Conservation (phyloP, 495 filamentous ascomycete species). For the Apiosordaria backusii region DNA sequence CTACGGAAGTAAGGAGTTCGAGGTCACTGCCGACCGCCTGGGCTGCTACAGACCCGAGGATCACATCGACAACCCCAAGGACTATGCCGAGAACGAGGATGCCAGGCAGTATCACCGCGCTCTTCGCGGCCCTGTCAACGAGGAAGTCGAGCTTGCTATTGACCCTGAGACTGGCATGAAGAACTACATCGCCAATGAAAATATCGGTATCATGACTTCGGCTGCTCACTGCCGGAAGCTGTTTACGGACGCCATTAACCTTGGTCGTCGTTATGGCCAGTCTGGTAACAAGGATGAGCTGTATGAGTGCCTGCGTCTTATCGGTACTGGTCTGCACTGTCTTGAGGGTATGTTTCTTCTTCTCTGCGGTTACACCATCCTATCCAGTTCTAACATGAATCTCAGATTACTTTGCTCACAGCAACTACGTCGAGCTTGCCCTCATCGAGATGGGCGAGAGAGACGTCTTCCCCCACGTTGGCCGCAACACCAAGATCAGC, state of each 20-base stretch:
- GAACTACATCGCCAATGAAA: constrained; percentile 85
- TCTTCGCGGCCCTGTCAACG: constrained; percentile 78
- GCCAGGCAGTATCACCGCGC: constrained; percentile 75
- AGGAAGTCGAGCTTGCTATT: constrained; percentile 70
- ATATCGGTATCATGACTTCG: constrained; percentile 67
- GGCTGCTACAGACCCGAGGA: constrained; percentile 87
- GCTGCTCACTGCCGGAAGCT: constrained; percentile 69
- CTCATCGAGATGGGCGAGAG: constrained; percentile 79
- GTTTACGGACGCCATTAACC: constrained; percentile 65
- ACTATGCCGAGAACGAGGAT: constrained; percentile 82
- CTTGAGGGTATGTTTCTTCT: constrained; percentile 57
- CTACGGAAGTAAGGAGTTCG: constrained; percentile 87
- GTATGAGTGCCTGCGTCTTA: constrained; percentile 76
- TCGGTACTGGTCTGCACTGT: constrained; percentile 85
- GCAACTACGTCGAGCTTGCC: constrained; percentile 83
- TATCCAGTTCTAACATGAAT: neutral
- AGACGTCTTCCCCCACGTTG: constrained; percentile 81
- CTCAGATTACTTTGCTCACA: constrained; percentile 82
- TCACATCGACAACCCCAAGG: constrained; percentile 76
- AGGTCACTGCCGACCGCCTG: constrained; percentile 81
- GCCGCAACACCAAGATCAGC: constrained; percentile 60
- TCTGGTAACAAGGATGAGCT: constrained; percentile 65
- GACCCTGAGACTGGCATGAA: constrained; percentile 80
- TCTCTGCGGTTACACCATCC: too few species aligned
- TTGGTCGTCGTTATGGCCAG: constrained; percentile 65